Percentiles rank a stretch among this genome's conserved stretches.
Evolutionary conservation across 371 early-diverging fungal species (phyloP).

Genomic region (Nematocida minor): DNA sequence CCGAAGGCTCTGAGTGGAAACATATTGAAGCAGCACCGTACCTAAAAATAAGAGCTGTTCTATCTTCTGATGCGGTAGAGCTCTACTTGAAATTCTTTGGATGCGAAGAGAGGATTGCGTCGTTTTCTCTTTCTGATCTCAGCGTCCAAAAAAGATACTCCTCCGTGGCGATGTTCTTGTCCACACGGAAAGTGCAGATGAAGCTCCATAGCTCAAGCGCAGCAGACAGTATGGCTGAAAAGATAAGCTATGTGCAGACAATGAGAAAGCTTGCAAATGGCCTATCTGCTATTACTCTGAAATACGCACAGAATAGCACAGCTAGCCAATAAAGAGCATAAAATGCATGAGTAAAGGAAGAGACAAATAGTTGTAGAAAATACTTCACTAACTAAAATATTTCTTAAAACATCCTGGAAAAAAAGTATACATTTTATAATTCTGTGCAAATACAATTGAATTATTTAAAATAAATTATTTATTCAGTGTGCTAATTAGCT

Average conservation of each 20-base stretch:
- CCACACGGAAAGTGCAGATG: not conserved
- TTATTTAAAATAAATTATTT: too few species aligned
- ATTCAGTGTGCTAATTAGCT: too few species aligned
- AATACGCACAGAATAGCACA: not conserved
- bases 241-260: not conserved
- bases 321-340: too few species aligned
- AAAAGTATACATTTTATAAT: too few species aligned
- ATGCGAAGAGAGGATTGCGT: not conserved
- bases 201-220: not conserved
- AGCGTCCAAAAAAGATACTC: not conserved
- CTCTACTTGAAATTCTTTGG: not conserved
- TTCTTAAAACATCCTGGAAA: too few species aligned
- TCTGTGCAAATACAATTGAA: too few species aligned
- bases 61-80: not conserved
- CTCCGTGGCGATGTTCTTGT: not conserved
- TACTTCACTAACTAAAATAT: too few species aligned
- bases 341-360: too few species aligned
- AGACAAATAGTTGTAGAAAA: too few species aligned
- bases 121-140: not conserved
- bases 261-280: not conserved
- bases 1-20: not conserved
- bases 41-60: not conserved
- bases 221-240: not conserved
- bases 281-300: not conserved
- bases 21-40: not conserved